Percentiles rank a stretch among this genome's conserved stretches.
Conservation (phyloP, 176 grass and related monocot species). For the Stipa capillata region DNA sequence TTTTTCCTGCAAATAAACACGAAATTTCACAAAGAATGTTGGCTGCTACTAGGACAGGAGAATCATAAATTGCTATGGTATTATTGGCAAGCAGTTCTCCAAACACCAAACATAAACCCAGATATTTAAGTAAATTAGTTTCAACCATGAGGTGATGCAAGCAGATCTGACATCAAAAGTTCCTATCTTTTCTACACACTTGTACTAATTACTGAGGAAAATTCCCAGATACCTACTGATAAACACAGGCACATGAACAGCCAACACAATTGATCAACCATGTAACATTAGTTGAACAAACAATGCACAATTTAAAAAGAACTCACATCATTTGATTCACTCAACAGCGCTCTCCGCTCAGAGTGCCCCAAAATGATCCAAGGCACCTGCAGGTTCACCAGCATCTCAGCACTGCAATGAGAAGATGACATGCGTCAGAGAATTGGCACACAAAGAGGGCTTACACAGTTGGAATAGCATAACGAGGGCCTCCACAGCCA, state of each 20-base stretch:
- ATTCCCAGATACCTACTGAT: not conserved
- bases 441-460: not conserved
- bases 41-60: too few species aligned
- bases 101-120: not conserved
- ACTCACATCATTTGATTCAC: conserved; percentile 73
- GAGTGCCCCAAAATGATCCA: conserved; percentile 94
- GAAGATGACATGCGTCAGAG: not conserved
- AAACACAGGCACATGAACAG: not conserved
- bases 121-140: not conserved
- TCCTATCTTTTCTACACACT: not conserved
- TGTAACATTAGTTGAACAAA: not conserved
- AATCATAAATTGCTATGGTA: too few species aligned
- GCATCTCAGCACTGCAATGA: conserved; percentile 61
- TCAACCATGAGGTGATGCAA: not conserved
- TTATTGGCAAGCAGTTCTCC: not conserved
- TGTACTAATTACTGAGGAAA: not conserved
- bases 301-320: not conserved
- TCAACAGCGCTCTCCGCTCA: conserved; percentile 64
- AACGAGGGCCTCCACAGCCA: not conserved
- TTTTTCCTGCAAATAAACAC: not conserved
- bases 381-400: conserved; percentile 67
- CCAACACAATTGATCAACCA: not conserved
- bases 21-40: not conserved
- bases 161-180: not conserved
- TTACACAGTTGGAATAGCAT: not conserved